Percentiles rank a stretch among this genome's conserved stretches.
phyloP scores from a whole-genome alignment of 345 rosid genomes.

The Punica granatum region DNA sequence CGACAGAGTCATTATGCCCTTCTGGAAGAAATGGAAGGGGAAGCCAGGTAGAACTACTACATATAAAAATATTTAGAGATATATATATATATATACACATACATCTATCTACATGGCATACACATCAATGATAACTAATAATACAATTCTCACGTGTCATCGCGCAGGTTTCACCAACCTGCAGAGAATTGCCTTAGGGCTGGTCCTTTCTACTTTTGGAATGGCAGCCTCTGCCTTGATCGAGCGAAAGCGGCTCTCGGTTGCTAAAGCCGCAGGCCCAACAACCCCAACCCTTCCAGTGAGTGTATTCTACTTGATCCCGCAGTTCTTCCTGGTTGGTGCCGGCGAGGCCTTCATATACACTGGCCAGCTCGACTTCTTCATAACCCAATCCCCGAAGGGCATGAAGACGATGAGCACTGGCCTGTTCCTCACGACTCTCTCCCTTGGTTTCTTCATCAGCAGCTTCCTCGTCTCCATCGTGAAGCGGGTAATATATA shows the following conservation, averaged over 20 bases:
- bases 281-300: constrained; percentile 28
- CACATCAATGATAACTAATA: neutral
- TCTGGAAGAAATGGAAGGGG: constrained; percentile 59
- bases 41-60: constrained; percentile 34
- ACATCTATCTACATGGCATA: too few species aligned
- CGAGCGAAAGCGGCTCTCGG: constrained; percentile 38
- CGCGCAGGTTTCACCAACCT: constrained; percentile 45
- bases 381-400: constrained; percentile 58
- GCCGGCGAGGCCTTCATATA: constrained; percentile 58
- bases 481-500: constrained; percentile 26
- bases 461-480: constrained; percentile 54
- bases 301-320: constrained; percentile 44
- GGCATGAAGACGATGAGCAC: constrained; percentile 76
- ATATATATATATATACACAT: too few species aligned
- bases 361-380: constrained; percentile 66
- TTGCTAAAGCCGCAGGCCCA: constrained; percentile 18
- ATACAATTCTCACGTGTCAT: neutral
- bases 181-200: constrained; percentile 45
- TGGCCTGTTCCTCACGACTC: constrained; percentile 60
- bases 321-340: constrained; percentile 55
- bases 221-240: constrained; percentile 45
- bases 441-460: constrained; percentile 52
- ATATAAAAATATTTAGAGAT: too few species aligned
- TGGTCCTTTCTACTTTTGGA: constrained; percentile 36
- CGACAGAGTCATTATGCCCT: constrained; percentile 49